phyloP scores from a whole-genome alignment of 768 basidiomycete species.

The Pleurotus pulmonarius region DNA sequence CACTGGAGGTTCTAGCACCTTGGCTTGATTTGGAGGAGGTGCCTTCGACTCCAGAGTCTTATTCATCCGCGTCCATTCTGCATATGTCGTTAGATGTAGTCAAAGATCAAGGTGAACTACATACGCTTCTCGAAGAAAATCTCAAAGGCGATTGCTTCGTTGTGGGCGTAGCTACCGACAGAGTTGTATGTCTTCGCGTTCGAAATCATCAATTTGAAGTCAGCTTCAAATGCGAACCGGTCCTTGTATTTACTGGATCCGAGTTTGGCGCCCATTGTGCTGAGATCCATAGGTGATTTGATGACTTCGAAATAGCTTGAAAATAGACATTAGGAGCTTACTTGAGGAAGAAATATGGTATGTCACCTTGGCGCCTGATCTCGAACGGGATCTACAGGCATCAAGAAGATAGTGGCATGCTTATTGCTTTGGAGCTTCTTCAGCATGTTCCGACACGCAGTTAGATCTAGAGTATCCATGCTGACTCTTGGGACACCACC shows the following conservation, averaged over 20 bases:
- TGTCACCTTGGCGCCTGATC: slow-evolving; percentile 82
- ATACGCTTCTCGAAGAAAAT: slow-evolving; percentile 82
- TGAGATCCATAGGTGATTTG: slow-evolving; percentile 92
- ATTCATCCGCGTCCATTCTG: slow-evolving; percentile 87
- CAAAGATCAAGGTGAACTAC: slow-evolving; percentile 22
- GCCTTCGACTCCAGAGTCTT: slow-evolving; percentile 73
- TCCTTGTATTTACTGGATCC: slow-evolving; percentile 84
- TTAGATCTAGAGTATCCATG: slow-evolving; percentile 73
- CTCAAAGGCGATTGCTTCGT: slow-evolving; percentile 73
- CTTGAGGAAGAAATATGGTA: slow-evolving; percentile 4
- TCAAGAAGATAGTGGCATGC: slow-evolving; percentile 68
- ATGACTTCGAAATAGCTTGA: slow-evolving; percentile 86
- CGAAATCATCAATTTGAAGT: slow-evolving; percentile 82
- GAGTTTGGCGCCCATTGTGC: slow-evolving; percentile 83
- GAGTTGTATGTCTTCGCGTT: slow-evolving; percentile 89
- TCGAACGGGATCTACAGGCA: slow-evolving; percentile 94
- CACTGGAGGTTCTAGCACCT: neutral
- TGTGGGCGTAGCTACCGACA: slow-evolving; percentile 65
- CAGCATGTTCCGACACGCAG: slow-evolving; percentile 70
- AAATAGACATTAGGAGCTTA: slow-evolving; percentile 1
- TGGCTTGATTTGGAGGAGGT: slow-evolving; percentile 25
- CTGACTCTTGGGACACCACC: slow-evolving; percentile 79
- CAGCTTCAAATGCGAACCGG: slow-evolving; percentile 77
- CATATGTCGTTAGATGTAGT: neutral
- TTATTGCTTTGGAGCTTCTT: slow-evolving; percentile 79